Base-by-base conservation (phyloP, 106 monocot genomes). In the Platanthera zijinensis region DNA sequence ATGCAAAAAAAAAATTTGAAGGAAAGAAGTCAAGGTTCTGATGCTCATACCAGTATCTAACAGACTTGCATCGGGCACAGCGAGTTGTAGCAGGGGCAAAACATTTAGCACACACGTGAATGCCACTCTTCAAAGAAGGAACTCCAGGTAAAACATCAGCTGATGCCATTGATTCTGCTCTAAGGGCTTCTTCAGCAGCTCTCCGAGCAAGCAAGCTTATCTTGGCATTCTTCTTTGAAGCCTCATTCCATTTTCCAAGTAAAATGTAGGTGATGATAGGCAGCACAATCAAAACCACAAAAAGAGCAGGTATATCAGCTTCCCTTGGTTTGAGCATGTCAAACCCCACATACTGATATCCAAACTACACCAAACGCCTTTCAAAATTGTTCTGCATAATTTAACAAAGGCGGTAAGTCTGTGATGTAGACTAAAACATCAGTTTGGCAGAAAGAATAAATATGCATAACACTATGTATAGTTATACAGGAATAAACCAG, bases 281-380 rank as follows among this genome's bases (percentile, higher is more conserved):
- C 77, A 96, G 85, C 83, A 96, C 93, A 79, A 96, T 81, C 74
- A 96, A 81, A 77, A 93, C 78, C 63, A 93, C 72, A 74, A 93
- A 76, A 63, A 91, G 84, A 78, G 74, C 84, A 80, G 93, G 91
- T 73, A 96, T 74, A 87, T 96, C 91, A 85, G 96, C 87, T 96
- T 96, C 93, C 83, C 91, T 89, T 84, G 87, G 90, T 81, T 91
- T 75, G 78, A 96, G 96, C 96, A 96, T 96, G 83, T 93, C 96
- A 87, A 53, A 85, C 84, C 82, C 81, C 86, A 80, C 83, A 89
- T 87, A 82, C 79, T 91, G 86, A 91, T 86, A 75, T 86, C 93
- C 82, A 91, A 57, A n/a, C 82, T 48, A 81, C 47, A 78, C 76
- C 50, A 51, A 73, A 7, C 52, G 11, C 74, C 80, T 83, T 76